Conservation (phyloP, 108 stramenopile species). For the Skeletonema tropicum region DNA sequence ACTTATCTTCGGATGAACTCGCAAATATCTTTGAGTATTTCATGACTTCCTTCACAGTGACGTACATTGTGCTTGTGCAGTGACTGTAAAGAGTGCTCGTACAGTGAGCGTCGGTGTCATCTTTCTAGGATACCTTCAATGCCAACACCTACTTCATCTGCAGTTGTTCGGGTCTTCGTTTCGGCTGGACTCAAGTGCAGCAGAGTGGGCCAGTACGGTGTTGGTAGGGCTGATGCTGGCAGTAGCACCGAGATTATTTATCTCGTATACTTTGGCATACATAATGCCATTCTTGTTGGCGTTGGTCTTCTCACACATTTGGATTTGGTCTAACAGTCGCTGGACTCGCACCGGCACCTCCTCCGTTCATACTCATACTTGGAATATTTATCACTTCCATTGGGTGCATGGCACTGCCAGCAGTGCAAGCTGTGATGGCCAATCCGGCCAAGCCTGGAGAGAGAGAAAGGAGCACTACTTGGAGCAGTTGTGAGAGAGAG, state of each 20-base stretch:
- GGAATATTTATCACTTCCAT: conserved; percentile 17
- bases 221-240: conserved; percentile 23
- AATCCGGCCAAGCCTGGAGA: conserved; percentile 6
- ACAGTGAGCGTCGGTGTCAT: too few species aligned
- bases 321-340: conserved; percentile 13
- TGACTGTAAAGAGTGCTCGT: too few species aligned
- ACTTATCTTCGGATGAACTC: too few species aligned
- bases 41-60: too few species aligned
- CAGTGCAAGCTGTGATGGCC: conserved; percentile 17
- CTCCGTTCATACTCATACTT: conserved; percentile 9
- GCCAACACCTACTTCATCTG: too few species aligned
- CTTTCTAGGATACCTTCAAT: too few species aligned
- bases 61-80: too few species aligned
- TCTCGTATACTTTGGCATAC: conserved; percentile 20
- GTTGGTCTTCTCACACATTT: conserved; percentile 12
- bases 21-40: too few species aligned
- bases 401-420: conserved; percentile 21
- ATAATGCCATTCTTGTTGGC: conserved; percentile 10
- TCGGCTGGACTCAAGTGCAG: conserved; percentile 34
- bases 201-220: conserved; percentile 22
- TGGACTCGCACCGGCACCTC: conserved; percentile 17
- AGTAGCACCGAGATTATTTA: conserved; percentile 21
- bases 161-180: conserved; percentile 16
- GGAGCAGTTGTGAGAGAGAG: too few species aligned
- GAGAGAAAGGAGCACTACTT: conserved; percentile 26